These are phyloP conservation scores for sunflower (Helianthus annuus) DNA, from an alignment of 129 eudicot species.

Conservation along the genomic window DNA sequence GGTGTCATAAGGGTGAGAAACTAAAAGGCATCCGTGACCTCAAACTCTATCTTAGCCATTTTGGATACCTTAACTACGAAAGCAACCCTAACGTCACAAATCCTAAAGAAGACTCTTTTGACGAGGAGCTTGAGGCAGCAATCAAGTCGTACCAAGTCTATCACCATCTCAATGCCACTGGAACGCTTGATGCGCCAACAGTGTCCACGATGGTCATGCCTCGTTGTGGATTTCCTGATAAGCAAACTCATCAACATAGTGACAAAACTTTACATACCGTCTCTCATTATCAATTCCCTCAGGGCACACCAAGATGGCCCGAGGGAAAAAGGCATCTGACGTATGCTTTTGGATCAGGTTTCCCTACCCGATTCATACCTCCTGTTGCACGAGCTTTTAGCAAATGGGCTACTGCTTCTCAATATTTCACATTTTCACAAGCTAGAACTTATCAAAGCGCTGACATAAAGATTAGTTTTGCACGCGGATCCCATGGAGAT, in stretches of 20 bases:
- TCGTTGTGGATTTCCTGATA: slow-evolving; percentile 43
- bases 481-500: slow-evolving; percentile 34
- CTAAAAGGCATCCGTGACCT: slow-evolving; percentile 18
- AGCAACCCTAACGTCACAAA: neutral
- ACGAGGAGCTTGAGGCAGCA: slow-evolving; percentile 27
- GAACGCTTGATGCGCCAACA: slow-evolving; percentile 28
- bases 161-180: slow-evolving; percentile 33
- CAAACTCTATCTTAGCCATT: slow-evolving; percentile 31
- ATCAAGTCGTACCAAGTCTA: slow-evolving; percentile 38
- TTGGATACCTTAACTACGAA: slow-evolving; percentile 27
- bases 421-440: slow-evolving; percentile 25
- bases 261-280: slow-evolving; percentile 17
- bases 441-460: slow-evolving; percentile 23
- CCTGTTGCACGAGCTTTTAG: slow-evolving; percentile 31
- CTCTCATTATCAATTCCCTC: slow-evolving; percentile 24
- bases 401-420: slow-evolving; percentile 29
- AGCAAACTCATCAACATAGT: slow-evolving; percentile 12
- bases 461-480: slow-evolving; percentile 29
- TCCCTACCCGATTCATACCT: slow-evolving; percentile 27
- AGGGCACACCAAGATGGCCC: slow-evolving; percentile 24
- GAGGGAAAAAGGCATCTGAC: slow-evolving; percentile 16
- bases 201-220: slow-evolving; percentile 28
- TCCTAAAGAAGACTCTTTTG: slow-evolving; percentile 27
- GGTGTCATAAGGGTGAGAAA: slow-evolving; percentile 27
- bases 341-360: slow-evolving; percentile 28